These are phyloP conservation scores for Cyclospora cayetanensis DNA, from an alignment of 169 alveolate genomes.

Conservation along the genomic window DNA sequence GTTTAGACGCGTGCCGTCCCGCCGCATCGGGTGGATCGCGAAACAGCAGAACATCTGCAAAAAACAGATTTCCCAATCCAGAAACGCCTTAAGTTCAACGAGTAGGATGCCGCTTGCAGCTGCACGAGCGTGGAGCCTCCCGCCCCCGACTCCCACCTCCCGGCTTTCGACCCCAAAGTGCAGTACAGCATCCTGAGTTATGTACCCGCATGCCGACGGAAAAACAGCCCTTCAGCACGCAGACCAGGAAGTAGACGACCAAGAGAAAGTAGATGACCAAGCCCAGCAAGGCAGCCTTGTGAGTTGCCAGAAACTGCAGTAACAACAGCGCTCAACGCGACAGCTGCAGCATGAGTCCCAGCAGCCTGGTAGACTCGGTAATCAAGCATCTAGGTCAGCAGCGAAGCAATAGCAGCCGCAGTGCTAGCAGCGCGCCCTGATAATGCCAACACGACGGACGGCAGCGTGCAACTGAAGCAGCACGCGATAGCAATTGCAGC, in stretches of 20 bases:
- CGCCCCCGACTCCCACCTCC: no score
- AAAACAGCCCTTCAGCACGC: conserved; percentile 51
- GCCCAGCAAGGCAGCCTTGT: conserved; percentile 6
- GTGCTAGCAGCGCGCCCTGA: no score
- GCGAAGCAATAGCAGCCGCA: no score
- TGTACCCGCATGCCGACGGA: conserved; percentile 14
- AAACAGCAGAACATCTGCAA: conserved; percentile 22
- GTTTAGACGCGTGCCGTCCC: conserved; percentile 45
- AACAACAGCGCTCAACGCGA: no score
- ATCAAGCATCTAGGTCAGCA: no score
- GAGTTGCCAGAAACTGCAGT: conserved; percentile 22
- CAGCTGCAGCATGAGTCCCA: conserved; percentile 34
- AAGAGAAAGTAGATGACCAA: neutral
- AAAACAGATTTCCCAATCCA: neutral
- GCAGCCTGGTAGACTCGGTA: no score
- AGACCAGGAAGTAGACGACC: neutral
- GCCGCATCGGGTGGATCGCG: conserved; percentile 30
- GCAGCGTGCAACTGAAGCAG: neutral
- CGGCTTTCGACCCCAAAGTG: no score
- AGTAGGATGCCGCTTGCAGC: no score
- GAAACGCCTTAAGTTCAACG: neutral
- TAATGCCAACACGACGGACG: no score
- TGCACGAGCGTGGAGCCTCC: no score
- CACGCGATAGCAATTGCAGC: neutral
- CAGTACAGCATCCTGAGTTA: no score